Evolutionary conservation across 139 green algal genomes (phyloP).

Genomic region (Dunaliella primolecta): DNA sequence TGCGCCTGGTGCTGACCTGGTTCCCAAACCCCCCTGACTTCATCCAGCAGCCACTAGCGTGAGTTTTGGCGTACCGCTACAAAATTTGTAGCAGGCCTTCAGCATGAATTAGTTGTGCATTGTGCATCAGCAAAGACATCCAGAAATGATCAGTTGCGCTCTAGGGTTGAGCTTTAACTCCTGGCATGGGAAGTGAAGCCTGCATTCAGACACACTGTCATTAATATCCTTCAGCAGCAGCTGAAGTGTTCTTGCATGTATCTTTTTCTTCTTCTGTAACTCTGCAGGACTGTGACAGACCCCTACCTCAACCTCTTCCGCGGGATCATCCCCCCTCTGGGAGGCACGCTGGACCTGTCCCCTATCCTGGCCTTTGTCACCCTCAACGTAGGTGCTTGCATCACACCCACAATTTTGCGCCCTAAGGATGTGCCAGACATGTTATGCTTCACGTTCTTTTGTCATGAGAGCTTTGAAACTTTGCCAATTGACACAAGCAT

Average conservation of each 20-base stretch:
- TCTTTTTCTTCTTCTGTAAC: too few relatives aligned
- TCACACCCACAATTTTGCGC: neutral
- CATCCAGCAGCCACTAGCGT: conserved; percentile 76
- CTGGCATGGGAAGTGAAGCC: too few relatives aligned
- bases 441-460: neutral
- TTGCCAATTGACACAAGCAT: neutral
- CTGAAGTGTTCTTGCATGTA: too few relatives aligned
- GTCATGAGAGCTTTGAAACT: neutral
- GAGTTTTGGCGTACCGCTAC: conserved; percentile 20
- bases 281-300: conserved; percentile 79
- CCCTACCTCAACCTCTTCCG: conserved; percentile 98
- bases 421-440: neutral
- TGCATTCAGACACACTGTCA: too few relatives aligned
- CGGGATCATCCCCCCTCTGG: conserved; percentile 93
- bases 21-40: conserved; percentile 85
- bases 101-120: neutral
- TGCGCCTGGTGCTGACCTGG: conserved; percentile 93
- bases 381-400: conserved; percentile 70
- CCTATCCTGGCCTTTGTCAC: conserved; percentile 96
- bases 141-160: too few relatives aligned
- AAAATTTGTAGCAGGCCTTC: conserved; percentile 3
- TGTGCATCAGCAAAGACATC: too few relatives aligned
- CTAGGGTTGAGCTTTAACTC: too few relatives aligned
- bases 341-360: conserved; percentile 88
- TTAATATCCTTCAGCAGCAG: too few relatives aligned